Base-by-base conservation (phyloP, 345 rosid species). In the Brassica juncea region DNA sequence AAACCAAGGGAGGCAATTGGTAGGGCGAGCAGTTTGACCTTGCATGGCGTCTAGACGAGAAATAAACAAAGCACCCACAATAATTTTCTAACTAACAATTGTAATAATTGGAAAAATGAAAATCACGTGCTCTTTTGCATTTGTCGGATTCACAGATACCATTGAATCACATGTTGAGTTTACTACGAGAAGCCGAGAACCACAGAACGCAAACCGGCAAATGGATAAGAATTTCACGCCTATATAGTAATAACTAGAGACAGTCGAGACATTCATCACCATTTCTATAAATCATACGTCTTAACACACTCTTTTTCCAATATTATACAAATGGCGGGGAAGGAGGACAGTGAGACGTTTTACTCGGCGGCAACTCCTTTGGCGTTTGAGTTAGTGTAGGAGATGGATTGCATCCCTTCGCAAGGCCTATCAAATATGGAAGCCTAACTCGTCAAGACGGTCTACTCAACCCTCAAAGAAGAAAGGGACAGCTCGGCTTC, bases 331-430 rank as follows among this genome's bases (percentile, higher is more conserved):
- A 76, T 76, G 79, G 68, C 67, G 47, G 1, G 47, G 6, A 58
- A 28, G 15, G 70, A 69, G 31, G 25, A 69, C 8, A 69, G 9
- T 8, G 27, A 16, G 54, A 57, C 49, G 62, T 19, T 55, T 67
- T n/a, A 0, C 73, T 42, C 67, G 6, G 73, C 15, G 25, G 68
- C 32, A 68, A 69, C 62, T 44, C 80, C 69, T 8, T 21, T 4
- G 16, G 75, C 69, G 8, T 79, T 79, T 60, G 64, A 79, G 57
- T 27, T n/a, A n/a, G n/a, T n/a, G n/a, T n/a, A n/a, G n/a, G n/a
- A n/a, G n/a, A n/a, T n/a, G n/a, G n/a, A n/a, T n/a, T n/a, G n/a
- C n/a, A n/a, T n/a, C n/a, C n/a, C n/a, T n/a, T n/a, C n/a, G n/a
- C n/a, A n/a, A n/a, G n/a, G n/a, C n/a, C n/a, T n/a, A n/a, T n/a